Conservation (phyloP, 108 stramenopile genomes). For the Cyclostephanos tholiformis region DNA sequence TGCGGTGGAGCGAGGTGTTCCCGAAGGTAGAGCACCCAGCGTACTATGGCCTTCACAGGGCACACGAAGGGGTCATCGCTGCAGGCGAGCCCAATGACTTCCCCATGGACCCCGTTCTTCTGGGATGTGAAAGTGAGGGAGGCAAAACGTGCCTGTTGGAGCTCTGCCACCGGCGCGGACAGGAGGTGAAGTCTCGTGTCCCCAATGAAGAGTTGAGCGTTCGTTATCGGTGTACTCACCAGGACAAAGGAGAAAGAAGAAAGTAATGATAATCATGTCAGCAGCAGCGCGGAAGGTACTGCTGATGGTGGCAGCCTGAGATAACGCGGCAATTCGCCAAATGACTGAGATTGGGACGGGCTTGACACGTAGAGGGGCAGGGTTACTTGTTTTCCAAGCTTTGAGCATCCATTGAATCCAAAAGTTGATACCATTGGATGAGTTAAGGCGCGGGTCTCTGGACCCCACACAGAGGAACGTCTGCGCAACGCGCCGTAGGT, state of each 20-base stretch:
- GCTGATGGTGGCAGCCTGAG: slow-evolving; percentile 45
- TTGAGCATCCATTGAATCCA: slow-evolving; percentile 16
- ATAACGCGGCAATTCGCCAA: slow-evolving; percentile 7
- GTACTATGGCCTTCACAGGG: slow-evolving; percentile 39
- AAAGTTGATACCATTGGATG: slow-evolving; percentile 22
- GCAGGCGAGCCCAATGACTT: slow-evolving; percentile 48
- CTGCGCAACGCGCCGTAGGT: slow-evolving; percentile 42
- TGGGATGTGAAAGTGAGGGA: slow-evolving; percentile 49
- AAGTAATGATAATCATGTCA: slow-evolving; percentile 46
- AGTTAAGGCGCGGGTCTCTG: slow-evolving; percentile 32
- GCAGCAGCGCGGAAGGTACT: background rate
- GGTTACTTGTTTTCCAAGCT: slow-evolving; percentile 39
- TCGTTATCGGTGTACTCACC: slow-evolving; percentile 32
- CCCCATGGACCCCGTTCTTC: slow-evolving; percentile 42
- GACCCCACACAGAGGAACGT: slow-evolving; percentile 41
- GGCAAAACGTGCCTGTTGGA: slow-evolving; percentile 33
- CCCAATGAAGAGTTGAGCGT: slow-evolving; percentile 35
- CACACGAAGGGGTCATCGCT: slow-evolving; percentile 46
- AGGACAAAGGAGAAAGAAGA: slow-evolving; percentile 52
- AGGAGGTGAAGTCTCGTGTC: slow-evolving; percentile 19
- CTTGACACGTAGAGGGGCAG: slow-evolving; percentile 46
- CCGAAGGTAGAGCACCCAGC: slow-evolving; percentile 29
- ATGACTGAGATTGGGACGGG: slow-evolving; percentile 50
- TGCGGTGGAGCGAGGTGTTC: slow-evolving; percentile 2
- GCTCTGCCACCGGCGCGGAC: slow-evolving; percentile 18